These are phyloP conservation scores for Sporisorium iseilematis-ciliati DNA, from an alignment of 1,284 basidiomycete species.

Conservation along the genomic window DNA sequence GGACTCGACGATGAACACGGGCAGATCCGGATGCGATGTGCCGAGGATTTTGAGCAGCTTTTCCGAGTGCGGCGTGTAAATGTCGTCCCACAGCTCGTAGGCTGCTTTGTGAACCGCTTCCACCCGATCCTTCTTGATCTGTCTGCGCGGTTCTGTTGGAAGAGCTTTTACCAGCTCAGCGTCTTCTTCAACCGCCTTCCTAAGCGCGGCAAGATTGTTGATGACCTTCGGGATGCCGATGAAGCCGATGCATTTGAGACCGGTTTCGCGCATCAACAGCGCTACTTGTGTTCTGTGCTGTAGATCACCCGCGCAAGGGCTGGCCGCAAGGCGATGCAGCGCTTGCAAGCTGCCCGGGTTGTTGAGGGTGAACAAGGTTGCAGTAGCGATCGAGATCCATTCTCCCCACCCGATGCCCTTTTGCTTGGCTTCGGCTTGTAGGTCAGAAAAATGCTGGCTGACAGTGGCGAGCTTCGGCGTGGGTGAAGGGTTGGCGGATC, in stretches of 20 bases:
- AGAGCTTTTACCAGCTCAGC: conserved; percentile 53
- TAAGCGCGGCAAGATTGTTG: conserved; percentile 68
- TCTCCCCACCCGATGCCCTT: conserved; percentile 78
- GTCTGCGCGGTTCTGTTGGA: conserved; percentile 58
- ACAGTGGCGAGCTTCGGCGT: conserved; percentile 77
- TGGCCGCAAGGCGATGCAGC: conserved; percentile 81
- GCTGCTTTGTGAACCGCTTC: conserved; percentile 56
- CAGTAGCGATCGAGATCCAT: conserved; percentile 88
- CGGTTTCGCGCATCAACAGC: conserved; percentile 89
- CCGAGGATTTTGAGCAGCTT: conserved; percentile 90
- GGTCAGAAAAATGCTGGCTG: conserved; percentile 72
- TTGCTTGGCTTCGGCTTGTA: conserved; percentile 76
- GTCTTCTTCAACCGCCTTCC: conserved; percentile 64
- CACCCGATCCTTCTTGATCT: conserved; percentile 47
- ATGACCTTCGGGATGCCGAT: conserved; percentile 83
- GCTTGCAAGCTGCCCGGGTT: conserved; percentile 82
- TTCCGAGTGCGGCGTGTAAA: conserved; percentile 88
- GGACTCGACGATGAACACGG: conserved; percentile 87
- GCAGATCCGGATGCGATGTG: conserved; percentile 77
- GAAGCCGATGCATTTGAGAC: conserved; percentile 92
- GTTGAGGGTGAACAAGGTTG: conserved; percentile 84
- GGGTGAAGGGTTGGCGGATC: conserved; percentile 75
- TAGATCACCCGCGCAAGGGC: conserved; percentile 71
- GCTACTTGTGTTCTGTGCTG: conserved; percentile 76
- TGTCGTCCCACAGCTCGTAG: conserved; percentile 79